Evolutionary conservation across 768 basidiomycete genomes (phyloP), one percentile per base, ranked within the genome.

Genomic region (Mycena rosella): DNA sequence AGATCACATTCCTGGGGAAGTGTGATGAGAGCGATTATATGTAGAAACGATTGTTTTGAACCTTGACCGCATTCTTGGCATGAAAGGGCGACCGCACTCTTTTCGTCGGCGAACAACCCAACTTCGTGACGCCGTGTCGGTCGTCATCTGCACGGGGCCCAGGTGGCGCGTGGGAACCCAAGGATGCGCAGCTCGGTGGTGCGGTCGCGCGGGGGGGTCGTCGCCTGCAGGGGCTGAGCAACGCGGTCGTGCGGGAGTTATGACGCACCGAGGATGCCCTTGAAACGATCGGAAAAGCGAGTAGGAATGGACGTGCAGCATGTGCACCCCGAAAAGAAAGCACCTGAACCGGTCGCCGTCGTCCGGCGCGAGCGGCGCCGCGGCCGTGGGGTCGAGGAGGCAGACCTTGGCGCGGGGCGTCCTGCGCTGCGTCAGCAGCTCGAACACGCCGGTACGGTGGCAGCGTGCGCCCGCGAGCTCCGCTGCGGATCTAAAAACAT

Each of bases 101-200:
- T 85, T 76, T 96, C 93, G 52, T 90, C 78, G 0, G 96, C 90
- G 18, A 96, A n/a, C n/a, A n/a, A n/a, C n/a, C 91, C 5, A 88
- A 79, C 75, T 95, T 96, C 0, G 95, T 95, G 5, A 98, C 97
- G 6, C 92, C 2, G 97, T 98, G 79, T 99, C 97, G 0, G 98
- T 99, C 34, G 98, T 99, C 98, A 99, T 99, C 79, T 99, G 98
- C 1, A 95, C 84, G 2, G 89, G 82, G 0, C 96, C 96, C 10
- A 99, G 84, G 78, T 93, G 94, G 34, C 98, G 87, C 8, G 87
- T 87, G 1, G 95, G 93, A 97, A 99, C 1, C 96, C 96, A 40
- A 96, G 81, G 18, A 85, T 85, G 32, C 97, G 91, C 38, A 99
- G 87, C 75, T 97, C 94, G 1, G 89, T 87, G 2, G 97, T 99